phyloP scores from a whole-genome alignment of 1,284 basidiomycete species.

The Irpex sp. region DNA sequence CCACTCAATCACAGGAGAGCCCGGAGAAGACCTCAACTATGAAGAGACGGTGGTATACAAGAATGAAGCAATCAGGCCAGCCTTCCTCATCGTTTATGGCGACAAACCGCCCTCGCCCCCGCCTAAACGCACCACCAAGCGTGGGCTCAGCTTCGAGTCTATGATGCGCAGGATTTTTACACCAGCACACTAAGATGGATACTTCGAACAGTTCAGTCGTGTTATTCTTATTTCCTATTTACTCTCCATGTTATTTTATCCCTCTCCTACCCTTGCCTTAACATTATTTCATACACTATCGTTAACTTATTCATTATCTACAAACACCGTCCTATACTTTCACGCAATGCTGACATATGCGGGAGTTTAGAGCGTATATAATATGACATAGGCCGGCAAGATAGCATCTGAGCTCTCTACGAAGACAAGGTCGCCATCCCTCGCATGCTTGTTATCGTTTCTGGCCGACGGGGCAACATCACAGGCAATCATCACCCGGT shows the following conservation, averaged over 20 bases:
- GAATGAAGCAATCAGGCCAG: conserved; percentile 19
- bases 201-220: background rate
- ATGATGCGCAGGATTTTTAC: conserved; percentile 8
- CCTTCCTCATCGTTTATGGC: conserved; percentile 16
- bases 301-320: background rate
- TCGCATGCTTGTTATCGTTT: conserved; percentile 20
- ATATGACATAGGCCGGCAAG: conserved; percentile 42
- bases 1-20: conserved; percentile 46
- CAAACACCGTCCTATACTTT: background rate
- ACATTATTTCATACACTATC: background rate
- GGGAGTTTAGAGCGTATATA: conserved; percentile 29
- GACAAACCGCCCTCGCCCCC: background rate
- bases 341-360: background rate
- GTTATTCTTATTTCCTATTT: background rate
- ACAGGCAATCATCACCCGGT: conserved; percentile 58
- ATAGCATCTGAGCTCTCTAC: conserved; percentile 42
- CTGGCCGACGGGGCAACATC: conserved; percentile 42
- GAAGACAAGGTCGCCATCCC: conserved; percentile 40
- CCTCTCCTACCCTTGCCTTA: background rate
- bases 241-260: background rate
- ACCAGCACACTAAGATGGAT: background rate
- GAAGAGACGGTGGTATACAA: conserved; percentile 19
- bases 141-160: background rate
- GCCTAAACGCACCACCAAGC: background rate
- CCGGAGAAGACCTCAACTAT: conserved; percentile 18